Evolutionary conservation across 768 basidiomycete species (phyloP).

Genomic region (Krasilnikovozyma curviuscula): DNA sequence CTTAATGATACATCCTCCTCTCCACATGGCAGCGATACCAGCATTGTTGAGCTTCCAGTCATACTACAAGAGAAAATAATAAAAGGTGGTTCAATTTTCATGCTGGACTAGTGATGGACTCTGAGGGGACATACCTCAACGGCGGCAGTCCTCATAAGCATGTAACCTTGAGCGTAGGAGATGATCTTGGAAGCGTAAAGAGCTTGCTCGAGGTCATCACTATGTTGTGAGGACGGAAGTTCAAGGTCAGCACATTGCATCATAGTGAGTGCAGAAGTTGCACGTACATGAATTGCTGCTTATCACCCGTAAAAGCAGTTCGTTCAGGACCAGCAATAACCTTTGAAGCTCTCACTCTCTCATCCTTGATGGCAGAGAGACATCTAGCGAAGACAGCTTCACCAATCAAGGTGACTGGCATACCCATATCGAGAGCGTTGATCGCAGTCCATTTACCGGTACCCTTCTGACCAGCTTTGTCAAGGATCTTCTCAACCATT

Average conservation of each 20-base stretch:
- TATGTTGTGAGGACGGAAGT: no score
- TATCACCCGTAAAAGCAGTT: slow-evolving; percentile 89
- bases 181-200: slow-evolving; percentile 99
- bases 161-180: slow-evolving; percentile 98
- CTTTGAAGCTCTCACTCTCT: slow-evolving; percentile 85
- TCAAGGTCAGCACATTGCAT: no score
- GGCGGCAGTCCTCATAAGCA: slow-evolving; percentile 96
- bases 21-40: slow-evolving; percentile 98
- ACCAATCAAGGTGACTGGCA: slow-evolving; percentile 84
- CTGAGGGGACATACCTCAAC: slow-evolving; percentile 51
- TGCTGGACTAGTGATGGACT: no score
- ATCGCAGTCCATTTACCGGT: slow-evolving; percentile 99
- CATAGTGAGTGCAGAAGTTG: no score
- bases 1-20: slow-evolving; percentile 99
- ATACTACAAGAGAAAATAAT: no score
- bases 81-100: no score
- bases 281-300: slow-evolving; percentile 59
- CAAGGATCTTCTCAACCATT: slow-evolving; percentile 81
- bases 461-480: slow-evolving; percentile 94
- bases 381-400: slow-evolving; percentile 99
- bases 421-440: slow-evolving; percentile 64
- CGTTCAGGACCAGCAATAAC: slow-evolving; percentile 73
- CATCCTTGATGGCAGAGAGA: slow-evolving; percentile 88
- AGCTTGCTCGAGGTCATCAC: slow-evolving; percentile 80
- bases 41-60: no score